These are phyloP conservation scores for Cercospora nicotianae DNA, from an alignment of 2,329 filamentous ascomycete species.

Conservation along the genomic window DNA sequence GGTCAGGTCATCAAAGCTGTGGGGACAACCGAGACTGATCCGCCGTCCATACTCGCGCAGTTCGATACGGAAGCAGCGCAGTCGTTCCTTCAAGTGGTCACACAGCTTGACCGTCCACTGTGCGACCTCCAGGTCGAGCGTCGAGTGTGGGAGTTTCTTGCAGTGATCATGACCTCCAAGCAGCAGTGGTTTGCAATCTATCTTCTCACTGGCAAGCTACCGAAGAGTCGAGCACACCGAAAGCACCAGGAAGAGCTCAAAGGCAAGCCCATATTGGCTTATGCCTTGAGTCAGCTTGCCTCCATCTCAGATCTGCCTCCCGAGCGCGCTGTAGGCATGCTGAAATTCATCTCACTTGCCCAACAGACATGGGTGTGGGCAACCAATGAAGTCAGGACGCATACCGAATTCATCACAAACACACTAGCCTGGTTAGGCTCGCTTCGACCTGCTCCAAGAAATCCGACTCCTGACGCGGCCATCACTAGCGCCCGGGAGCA, in stretches of 20 bases:
- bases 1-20: constrained; percentile 28
- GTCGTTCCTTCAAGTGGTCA: constrained; percentile 76
- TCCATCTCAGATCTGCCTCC: constrained; percentile 62
- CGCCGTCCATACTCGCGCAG: constrained; percentile 90
- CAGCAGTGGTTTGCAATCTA: constrained; percentile 97
- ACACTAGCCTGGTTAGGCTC: constrained; percentile 68
- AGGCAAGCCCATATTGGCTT: constrained; percentile 68
- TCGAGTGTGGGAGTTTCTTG: constrained; percentile 80
- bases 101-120: constrained; percentile 74
- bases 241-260: constrained; percentile 54
- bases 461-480: constrained; percentile 31
- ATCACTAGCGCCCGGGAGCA: constrained; percentile 43
- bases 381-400: constrained; percentile 73
- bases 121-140: constrained; percentile 64
- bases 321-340: constrained; percentile 69
- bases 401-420: constrained; percentile 69
- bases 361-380: constrained; percentile 98
- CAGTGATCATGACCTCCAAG: constrained; percentile 79
- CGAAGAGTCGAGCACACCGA: constrained; percentile 62
- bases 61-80: constrained; percentile 79
- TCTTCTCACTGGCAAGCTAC: constrained; percentile 82
- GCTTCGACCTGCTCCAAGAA: constrained; percentile 52
- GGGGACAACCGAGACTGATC: constrained; percentile 58
- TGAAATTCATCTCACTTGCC: constrained; percentile 83
- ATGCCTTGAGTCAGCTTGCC: constrained; percentile 70